phyloP scores from a whole-genome alignment of 345 rosid species.

The Heritiera fomes region DNA sequence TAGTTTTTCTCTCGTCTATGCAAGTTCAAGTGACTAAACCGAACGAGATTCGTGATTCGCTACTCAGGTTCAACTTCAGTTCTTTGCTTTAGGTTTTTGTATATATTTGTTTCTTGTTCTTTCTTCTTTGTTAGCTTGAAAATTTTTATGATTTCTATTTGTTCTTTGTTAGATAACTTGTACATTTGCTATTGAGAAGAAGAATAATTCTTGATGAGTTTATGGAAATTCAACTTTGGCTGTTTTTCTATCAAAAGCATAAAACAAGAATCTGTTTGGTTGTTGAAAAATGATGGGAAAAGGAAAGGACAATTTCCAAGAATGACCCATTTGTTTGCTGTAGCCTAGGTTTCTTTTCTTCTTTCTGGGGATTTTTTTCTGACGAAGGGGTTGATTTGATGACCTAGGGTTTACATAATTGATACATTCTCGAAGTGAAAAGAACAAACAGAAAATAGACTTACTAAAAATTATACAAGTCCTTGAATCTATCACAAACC shows the following conservation, averaged over 20 bases:
- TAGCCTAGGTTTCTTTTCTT: not conserved
- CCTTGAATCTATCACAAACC: not conserved
- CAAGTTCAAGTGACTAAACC: too few relatives aligned
- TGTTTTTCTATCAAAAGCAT: not conserved
- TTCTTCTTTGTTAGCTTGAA: too few relatives aligned
- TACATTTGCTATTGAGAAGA: too few relatives aligned
- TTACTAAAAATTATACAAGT: not conserved
- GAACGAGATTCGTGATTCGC: too few relatives aligned
- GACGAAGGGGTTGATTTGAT: not conserved
- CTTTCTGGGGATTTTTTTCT: not conserved
- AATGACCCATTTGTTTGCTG: not conserved
- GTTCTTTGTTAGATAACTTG: too few relatives aligned
- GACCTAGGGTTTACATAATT: not conserved
- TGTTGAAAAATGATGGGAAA: not conserved
- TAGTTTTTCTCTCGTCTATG: too few relatives aligned
- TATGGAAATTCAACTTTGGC: too few relatives aligned
- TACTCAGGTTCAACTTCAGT: too few relatives aligned
- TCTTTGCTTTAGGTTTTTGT: too few relatives aligned
- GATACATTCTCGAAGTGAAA: not conserved
- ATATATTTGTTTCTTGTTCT: too few relatives aligned
- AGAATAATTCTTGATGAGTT: too few relatives aligned
- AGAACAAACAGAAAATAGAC: not conserved
- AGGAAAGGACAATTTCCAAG: not conserved
- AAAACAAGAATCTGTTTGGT: not conserved
- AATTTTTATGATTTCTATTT: too few relatives aligned